These are phyloP conservation scores for Erythrobasidium hasegawianum DNA, from an alignment of 1,284 basidiomycete species.

Conservation along the genomic window DNA sequence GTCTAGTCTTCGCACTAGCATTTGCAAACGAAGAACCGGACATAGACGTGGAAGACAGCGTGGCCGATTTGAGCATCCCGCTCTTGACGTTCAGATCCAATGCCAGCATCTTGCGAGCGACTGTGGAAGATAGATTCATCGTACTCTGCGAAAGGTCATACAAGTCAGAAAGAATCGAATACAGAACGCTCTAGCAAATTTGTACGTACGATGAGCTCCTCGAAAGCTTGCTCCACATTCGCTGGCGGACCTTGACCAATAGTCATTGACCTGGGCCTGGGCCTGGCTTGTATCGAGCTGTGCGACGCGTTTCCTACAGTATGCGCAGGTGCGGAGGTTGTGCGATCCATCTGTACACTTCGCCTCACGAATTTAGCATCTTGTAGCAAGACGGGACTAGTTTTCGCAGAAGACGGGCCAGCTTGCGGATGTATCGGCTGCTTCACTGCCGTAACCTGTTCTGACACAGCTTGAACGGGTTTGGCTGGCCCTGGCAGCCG, in stretches of 20 bases:
- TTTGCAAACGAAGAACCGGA: not conserved
- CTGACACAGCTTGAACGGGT: too few species aligned
- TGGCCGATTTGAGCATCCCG: conserved; percentile 29
- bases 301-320: not conserved
- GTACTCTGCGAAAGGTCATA: conserved; percentile 7
- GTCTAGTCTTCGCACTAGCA: conserved; percentile 6
- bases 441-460: too few species aligned
- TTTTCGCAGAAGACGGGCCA: not conserved
- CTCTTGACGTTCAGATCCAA: conserved; percentile 30
- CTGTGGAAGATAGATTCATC: conserved; percentile 23
- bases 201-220: conserved; percentile 28
- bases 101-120: conserved; percentile 22
- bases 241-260: conserved; percentile 7
- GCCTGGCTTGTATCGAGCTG: not conserved
- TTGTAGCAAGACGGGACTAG: not conserved
- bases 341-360: conserved; percentile 8
- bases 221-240: conserved; percentile 14
- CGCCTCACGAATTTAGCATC: not conserved
- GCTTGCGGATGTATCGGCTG: too few species aligned
- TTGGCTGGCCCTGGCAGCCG: too few species aligned
- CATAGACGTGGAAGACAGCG: not conserved
- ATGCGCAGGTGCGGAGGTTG: not conserved
- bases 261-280: conserved; percentile 28
- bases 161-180: not conserved
- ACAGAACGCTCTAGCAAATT: too few species aligned